A percentile compares a stretch with the other conserved stretches of the same genome.
Evolutionary conservation across 179 eudicot species (phyloP).

Genomic region (Drosera spatulata): DNA sequence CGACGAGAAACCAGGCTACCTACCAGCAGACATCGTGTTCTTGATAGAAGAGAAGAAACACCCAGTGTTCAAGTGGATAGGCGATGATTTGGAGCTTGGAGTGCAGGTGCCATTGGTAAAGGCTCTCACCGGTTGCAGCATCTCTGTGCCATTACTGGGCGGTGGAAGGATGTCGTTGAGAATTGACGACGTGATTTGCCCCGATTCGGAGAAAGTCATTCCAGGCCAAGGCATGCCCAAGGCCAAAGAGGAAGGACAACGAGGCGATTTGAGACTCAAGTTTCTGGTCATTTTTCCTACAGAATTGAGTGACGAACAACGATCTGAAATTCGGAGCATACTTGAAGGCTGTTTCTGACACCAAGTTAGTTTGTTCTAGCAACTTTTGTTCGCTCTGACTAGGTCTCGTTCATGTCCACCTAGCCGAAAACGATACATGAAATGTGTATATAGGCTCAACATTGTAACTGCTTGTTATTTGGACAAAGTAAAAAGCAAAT

Average conservation of each 20-base stretch:
- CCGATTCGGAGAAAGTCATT: slow-evolving; percentile 50
- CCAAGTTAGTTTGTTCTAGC: neutral
- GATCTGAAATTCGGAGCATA: slow-evolving; percentile 27
- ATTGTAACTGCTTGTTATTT: no score
- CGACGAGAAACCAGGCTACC: slow-evolving; percentile 52
- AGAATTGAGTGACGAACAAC: slow-evolving; percentile 35
- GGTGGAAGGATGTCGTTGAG: slow-evolving; percentile 40
- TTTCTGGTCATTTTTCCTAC: slow-evolving; percentile 50
- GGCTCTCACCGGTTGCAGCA: slow-evolving; percentile 66
- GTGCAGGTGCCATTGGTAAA: slow-evolving; percentile 60
- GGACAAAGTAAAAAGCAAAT: no score
- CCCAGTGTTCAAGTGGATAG: slow-evolving; percentile 40
- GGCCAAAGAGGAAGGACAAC: slow-evolving; percentile 23
- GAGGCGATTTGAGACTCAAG: slow-evolving; percentile 57
- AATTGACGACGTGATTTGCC: slow-evolving; percentile 51
- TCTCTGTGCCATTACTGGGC: slow-evolving; percentile 51
- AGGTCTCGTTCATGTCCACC: no score
- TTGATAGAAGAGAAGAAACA: slow-evolving; percentile 51
- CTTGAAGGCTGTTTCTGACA: slow-evolving; percentile 19
- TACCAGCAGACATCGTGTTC: slow-evolving; percentile 51
- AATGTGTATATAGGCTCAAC: no score
- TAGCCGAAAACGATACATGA: no score
- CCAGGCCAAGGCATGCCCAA: slow-evolving; percentile 69
- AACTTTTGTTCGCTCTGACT: neutral
- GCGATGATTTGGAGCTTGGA: slow-evolving; percentile 59